phyloP scores from a whole-genome alignment of 495 filamentous ascomycete species.

The Aspergillus asperescens region DNA sequence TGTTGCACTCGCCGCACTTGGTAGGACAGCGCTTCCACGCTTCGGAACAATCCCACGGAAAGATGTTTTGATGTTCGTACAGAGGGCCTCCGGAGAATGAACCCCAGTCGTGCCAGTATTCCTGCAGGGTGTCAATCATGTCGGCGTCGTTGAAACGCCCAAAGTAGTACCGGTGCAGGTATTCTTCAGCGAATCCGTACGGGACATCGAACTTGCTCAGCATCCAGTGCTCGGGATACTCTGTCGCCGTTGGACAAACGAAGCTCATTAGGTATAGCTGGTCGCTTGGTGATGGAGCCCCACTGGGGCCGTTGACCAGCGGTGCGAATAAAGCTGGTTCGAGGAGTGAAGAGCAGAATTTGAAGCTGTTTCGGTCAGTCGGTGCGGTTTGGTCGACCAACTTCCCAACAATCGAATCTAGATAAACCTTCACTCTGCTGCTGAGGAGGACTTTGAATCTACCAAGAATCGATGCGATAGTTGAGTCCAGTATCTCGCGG shows the following conservation, averaged over 20 bases:
- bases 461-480: neutral
- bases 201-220: slow-evolving; percentile 36
- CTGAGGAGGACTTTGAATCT: slow-evolving; percentile 16
- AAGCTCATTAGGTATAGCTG: slow-evolving; percentile 39
- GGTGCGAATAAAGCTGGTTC: slow-evolving; percentile 20
- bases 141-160: slow-evolving; percentile 34
- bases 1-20: slow-evolving; percentile 34
- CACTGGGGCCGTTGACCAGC: slow-evolving; percentile 17
- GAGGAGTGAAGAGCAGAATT: slow-evolving; percentile 11
- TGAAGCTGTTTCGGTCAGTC: neutral
- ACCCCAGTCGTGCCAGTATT: slow-evolving; percentile 45
- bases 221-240: slow-evolving; percentile 8
- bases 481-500: neutral
- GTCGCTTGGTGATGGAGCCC: too few species aligned
- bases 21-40: slow-evolving; percentile 31
- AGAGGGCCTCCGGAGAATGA: slow-evolving; percentile 28
- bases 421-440: slow-evolving; percentile 17
- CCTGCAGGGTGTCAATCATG: slow-evolving; percentile 34
- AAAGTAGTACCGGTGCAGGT: slow-evolving; percentile 31
- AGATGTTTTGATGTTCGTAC: slow-evolving; percentile 33
- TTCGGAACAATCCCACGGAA: slow-evolving; percentile 45
- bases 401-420: slow-evolving; percentile 22
- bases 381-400: slow-evolving; percentile 20
- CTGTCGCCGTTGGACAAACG: slow-evolving; percentile 20
- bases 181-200: slow-evolving; percentile 37